phyloP scores from a whole-genome alignment of 2,329 filamentous ascomycete species.

The Akanthomyces uredinophilus region DNA sequence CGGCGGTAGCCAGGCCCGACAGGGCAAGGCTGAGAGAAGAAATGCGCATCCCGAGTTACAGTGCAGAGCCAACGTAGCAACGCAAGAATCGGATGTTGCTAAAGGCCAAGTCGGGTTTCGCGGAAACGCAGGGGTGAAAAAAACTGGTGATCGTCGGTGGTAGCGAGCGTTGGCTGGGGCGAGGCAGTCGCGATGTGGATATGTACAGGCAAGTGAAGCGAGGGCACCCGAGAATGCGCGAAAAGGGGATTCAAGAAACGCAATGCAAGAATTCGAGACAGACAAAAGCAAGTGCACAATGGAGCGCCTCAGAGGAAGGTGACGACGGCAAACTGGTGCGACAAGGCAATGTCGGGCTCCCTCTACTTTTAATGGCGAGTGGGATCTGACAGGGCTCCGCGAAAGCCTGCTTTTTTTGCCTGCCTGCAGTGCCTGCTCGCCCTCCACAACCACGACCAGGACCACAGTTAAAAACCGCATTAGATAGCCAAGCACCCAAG shows the following conservation, averaged over 20 bases:
- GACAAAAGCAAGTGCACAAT: not conserved
- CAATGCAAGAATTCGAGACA: not conserved
- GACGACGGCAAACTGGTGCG: not conserved
- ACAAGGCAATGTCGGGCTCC: not conserved
- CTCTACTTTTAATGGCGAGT: slow-evolving; percentile 6
- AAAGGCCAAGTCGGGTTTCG: not conserved
- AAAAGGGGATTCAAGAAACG: not conserved
- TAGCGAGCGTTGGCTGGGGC: not conserved
- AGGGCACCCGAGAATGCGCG: not conserved
- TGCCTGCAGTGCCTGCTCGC: not conserved
- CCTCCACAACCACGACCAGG: not conserved
- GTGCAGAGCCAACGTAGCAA: not conserved
- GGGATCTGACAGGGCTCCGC: not conserved
- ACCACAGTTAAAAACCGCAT: not conserved
- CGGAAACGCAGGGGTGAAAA: not conserved
- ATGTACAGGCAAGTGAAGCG: not conserved
- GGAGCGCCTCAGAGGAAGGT: not conserved
- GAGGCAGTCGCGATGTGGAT: slow-evolving; percentile 8
- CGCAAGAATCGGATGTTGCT: not conserved
- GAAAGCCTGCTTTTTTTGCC: slow-evolving; percentile 4
- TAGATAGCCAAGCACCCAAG: not conserved
- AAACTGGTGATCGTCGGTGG: not conserved
- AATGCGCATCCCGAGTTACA: slow-evolving; percentile 33
- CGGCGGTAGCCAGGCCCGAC: slow-evolving; percentile 28
- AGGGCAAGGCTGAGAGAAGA: slow-evolving; percentile 31